Evolutionary conservation across 176 grass and related monocot species (phyloP).

Genomic region (Carex littledalei): DNA sequence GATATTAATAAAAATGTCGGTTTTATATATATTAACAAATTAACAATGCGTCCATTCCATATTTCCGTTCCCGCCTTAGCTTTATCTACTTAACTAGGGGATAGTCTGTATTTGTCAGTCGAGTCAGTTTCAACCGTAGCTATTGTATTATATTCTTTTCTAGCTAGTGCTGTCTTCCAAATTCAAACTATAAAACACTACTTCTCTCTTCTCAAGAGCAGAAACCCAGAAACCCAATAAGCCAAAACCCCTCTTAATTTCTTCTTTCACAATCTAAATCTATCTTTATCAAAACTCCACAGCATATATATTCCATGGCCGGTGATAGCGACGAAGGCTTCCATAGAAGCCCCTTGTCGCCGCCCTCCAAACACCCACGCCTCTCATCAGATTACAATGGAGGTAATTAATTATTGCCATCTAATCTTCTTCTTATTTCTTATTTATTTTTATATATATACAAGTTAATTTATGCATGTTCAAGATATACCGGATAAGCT

Average conservation of each 20-base stretch:
- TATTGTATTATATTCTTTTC: neutral
- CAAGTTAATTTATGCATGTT: neutral
- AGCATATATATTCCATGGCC: conserved; percentile 15
- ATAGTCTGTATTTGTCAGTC: neutral
- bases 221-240: conserved; percentile 14
- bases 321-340: conserved; percentile 35
- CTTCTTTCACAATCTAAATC: neutral
- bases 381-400: conserved; percentile 40
- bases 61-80: neutral
- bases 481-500: neutral
- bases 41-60: no score
- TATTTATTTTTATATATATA: neutral
- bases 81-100: neutral
- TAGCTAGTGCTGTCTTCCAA: neutral
- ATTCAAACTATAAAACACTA: neutral
- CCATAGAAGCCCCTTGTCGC: conserved; percentile 18
- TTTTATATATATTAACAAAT: no score
- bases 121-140: neutral
- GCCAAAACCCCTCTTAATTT: neutral
- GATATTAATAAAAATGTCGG: no score
- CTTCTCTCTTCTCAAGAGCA: conserved; percentile 15
- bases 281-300: neutral
- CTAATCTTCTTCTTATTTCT: neutral
- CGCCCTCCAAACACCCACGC: conserved; percentile 54
- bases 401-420: conserved; percentile 8